Evolutionary conservation across 2,329 filamentous ascomycete species (phyloP).

Genomic region (Cytospora mali): DNA sequence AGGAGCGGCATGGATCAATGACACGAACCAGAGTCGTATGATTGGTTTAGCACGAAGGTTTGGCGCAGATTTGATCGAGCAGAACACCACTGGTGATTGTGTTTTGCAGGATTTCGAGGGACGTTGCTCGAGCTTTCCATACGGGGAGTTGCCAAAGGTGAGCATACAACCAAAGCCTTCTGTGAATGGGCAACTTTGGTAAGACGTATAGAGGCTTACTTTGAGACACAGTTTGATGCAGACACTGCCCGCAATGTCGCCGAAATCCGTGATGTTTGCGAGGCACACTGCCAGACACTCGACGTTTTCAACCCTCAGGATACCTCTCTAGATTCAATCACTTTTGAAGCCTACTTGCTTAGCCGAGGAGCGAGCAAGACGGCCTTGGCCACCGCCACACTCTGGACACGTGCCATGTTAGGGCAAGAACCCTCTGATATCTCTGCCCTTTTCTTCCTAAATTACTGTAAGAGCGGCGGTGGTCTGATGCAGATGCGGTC

Average conservation of each 20-base stretch:
- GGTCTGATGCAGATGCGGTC: conserved; percentile 56
- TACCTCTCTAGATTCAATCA: neutral
- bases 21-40: conserved; percentile 52
- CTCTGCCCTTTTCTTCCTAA: conserved; percentile 56
- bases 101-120: conserved; percentile 46
- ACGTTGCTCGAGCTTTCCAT: conserved; percentile 2
- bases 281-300: conserved; percentile 1
- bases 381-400: conserved; percentile 41
- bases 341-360: conserved; percentile 8
- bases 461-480: conserved; percentile 56
- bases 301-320: neutral
- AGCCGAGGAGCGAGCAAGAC: neutral
- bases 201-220: conserved; percentile 26
- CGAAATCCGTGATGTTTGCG: neutral
- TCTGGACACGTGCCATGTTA: conserved; percentile 54
- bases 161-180: neutral
- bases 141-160: conserved; percentile 13
- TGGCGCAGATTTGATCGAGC: conserved; percentile 48
- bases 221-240: conserved; percentile 2
- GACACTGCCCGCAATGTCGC: neutral
- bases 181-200: neutral
- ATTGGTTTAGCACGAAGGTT: conserved; percentile 44
- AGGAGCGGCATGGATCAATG: conserved; percentile 64
- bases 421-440: conserved; percentile 53
- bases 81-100: conserved; percentile 49